These are phyloP conservation scores for Chenopodium formosanum DNA, from an alignment of 148 eudicot genomes.

Conservation along the genomic window DNA sequence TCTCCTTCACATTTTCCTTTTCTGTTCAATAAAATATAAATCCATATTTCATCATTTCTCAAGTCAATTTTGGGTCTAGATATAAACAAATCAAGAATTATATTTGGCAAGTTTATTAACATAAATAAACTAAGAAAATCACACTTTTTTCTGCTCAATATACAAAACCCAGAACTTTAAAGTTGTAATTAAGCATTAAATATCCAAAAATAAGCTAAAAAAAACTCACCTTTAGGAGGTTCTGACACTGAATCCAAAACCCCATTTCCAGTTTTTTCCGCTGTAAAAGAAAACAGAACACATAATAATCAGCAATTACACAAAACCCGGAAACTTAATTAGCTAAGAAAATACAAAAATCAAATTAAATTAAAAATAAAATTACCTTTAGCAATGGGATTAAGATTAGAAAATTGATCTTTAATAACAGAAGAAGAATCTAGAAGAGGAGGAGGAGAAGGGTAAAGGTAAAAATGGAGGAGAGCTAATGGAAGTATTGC, in stretches of 20 bases:
- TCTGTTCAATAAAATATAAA: slow-evolving; percentile 13
- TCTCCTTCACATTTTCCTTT: slow-evolving; percentile 16
- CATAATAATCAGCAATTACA: not conserved
- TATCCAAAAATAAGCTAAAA: slow-evolving; percentile 1
- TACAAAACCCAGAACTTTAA: not conserved
- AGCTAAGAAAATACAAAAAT: not conserved
- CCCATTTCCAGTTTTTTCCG: slow-evolving; percentile 14
- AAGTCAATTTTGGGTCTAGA: not conserved
- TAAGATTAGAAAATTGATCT: slow-evolving; percentile 10
- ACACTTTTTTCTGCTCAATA: not conserved
- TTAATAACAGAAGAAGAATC: slow-evolving; percentile 12
- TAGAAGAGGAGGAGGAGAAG: slow-evolving; percentile 33
- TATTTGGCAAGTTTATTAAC: not conserved
- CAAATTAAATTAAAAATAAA: not conserved
- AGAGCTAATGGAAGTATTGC: slow-evolving; percentile 52
- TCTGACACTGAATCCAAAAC: not conserved
- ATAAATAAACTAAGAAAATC: not conserved
- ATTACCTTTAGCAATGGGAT: slow-evolving; percentile 22
- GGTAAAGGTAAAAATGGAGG: slow-evolving; percentile 47
- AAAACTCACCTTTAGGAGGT: slow-evolving; percentile 20
- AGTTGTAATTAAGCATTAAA: not conserved
- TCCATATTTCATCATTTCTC: not conserved
- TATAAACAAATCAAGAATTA: not conserved
- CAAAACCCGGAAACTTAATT: not conserved
- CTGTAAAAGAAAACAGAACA: slow-evolving; percentile 7